phyloP scores from a whole-genome alignment of 495 filamentous ascomycete species.

The Annulohypoxylon moriforme region DNA sequence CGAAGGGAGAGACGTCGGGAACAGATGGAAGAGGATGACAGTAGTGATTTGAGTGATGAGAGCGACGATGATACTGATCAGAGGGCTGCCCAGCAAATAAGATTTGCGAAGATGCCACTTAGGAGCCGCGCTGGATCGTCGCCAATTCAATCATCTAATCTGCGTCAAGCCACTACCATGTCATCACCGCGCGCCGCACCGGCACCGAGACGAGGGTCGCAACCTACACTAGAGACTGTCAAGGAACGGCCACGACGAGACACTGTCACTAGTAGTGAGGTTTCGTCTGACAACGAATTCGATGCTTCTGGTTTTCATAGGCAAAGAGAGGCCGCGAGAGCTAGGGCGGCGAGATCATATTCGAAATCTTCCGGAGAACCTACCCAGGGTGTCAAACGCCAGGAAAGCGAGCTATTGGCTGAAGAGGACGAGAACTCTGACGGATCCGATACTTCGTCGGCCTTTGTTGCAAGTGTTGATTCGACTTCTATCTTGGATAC shows the following conservation, averaged over 20 bases:
- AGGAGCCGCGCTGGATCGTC: constrained; percentile 87
- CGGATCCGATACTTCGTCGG: constrained; percentile 64
- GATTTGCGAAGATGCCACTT: constrained; percentile 95
- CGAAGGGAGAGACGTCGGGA: constrained; percentile 70
- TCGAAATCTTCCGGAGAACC: constrained; percentile 61
- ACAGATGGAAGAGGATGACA: constrained; percentile 94
- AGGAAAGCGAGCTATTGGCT: constrained; percentile 66
- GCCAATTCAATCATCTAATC: constrained; percentile 73
- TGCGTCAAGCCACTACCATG: constrained; percentile 55
- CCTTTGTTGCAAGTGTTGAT: constrained; percentile 65
- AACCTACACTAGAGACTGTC: constrained; percentile 77
- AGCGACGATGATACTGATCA: constrained; percentile 89
- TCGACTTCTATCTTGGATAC: constrained; percentile 64
- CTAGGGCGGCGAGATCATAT: constrained; percentile 50
- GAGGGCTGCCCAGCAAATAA: constrained; percentile 80
- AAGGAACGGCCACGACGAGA: constrained; percentile 82
- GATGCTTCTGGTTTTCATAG: constrained; percentile 73
- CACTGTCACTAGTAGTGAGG: constrained; percentile 90
- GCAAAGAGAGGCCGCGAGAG: constrained; percentile 62
- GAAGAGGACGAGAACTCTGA: constrained; percentile 70
- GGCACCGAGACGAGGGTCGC: constrained; percentile 70
- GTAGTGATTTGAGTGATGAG: constrained; percentile 95
- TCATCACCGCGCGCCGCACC: constrained; percentile 50
- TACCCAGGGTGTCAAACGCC: constrained; percentile 54
- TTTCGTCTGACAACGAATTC: constrained; percentile 90